Base-by-base conservation (phyloP, 2,329 filamentous ascomycete genomes). In the Alternaria sp. region DNA sequence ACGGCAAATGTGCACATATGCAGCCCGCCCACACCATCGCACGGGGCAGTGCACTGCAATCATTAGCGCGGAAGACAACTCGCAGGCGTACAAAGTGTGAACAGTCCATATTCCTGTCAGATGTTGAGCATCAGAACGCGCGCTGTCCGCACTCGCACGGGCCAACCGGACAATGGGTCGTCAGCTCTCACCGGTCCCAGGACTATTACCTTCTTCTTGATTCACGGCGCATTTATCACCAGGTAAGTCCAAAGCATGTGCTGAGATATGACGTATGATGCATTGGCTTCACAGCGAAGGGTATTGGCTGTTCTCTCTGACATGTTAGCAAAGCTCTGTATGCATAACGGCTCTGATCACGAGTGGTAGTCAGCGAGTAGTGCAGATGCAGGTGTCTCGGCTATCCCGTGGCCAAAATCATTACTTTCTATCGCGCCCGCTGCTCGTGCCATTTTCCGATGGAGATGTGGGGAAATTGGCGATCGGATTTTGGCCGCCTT, bases 11-110 rank as follows among this genome's bases (percentile, higher is more conserved):
- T 5, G 33, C 14, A 1, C 30, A 37, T 37, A 37, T n/a, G 1
- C 33, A 0, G 14, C 33, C 33, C 1, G 2, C 2, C 0, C 0
- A 15, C 14, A 4, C 33, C 33, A 37, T 37, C 14, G 33, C 33
- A 37, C 0, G 0, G 33, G 33, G 33, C 33, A 37, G 7, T 37
- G 33, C 33, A 37, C 33, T 37, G 14, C 33, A n/a, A n/a, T n/a
- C 7, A 0, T 5, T 37, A 9, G 33, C 33, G 33, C 14, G 14
- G 7, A n/a, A 5, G 33, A 37, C 7, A 0, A 3, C 0, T 37
- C 33, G 33, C 33, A 37, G 7, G 33, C 33, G 7, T 37, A 37
- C 33, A 37, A 3, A n/a, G 33, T 37, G 5, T 15, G 7, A n/a
- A 9, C 14, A 37, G 33, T 4, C 14, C 15, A 9, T 2, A 9